These are phyloP conservation scores for bread wheat (Triticum aestivum) DNA, from an alignment of 176 grass and related monocot species.

Conservation along the genomic window DNA sequence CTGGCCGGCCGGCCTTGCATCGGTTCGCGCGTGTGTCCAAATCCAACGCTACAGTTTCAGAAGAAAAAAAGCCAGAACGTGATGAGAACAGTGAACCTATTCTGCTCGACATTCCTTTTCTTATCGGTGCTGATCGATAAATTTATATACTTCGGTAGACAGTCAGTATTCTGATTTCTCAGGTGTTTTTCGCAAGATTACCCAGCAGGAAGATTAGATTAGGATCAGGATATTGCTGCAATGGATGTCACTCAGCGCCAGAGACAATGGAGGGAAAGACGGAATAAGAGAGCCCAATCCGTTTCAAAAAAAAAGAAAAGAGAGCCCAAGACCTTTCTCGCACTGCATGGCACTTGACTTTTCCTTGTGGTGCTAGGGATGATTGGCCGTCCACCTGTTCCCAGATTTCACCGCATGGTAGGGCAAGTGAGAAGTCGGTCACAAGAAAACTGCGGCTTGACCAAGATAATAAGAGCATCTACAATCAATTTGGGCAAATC, in stretches of 20 bases:
- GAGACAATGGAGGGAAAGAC: background rate
- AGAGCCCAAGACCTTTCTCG: background rate
- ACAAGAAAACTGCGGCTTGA: background rate
- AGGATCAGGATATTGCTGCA: background rate
- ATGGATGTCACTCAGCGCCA: background rate
- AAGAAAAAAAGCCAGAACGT: background rate
- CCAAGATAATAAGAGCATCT: no score
- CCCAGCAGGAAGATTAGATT: background rate
- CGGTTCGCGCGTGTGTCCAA: background rate
- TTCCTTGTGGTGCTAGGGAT: background rate
- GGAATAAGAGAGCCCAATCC: no score
- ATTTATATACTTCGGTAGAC: no score
- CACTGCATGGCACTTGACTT: background rate
- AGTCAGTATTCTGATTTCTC: background rate
- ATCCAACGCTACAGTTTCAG: background rate
- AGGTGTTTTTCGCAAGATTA: background rate
- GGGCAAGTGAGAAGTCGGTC: background rate
- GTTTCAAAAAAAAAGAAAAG: no score
- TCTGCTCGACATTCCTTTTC: background rate
- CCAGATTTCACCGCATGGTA: background rate
- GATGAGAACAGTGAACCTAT: background rate
- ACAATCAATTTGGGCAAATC: no score
- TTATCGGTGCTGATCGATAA: background rate
- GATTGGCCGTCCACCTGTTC: slow-evolving; percentile 3
- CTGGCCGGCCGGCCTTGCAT: background rate